Evolutionary conservation across 331 rosid genomes (phyloP).

Genomic region (Arachis monticola): DNA sequence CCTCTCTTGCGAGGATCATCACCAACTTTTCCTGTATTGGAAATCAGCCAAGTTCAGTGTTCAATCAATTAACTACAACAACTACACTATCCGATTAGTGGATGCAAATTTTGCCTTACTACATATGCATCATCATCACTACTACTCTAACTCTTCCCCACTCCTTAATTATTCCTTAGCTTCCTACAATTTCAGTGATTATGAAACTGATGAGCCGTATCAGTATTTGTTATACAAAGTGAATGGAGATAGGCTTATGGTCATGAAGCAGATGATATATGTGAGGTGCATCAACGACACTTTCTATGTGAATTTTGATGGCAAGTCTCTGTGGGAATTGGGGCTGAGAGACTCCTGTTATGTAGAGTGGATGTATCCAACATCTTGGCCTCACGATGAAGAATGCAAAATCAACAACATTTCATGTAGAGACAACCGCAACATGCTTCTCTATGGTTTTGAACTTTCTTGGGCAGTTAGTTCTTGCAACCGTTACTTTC

Average conservation of each 20-base stretch:
- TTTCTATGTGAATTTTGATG: background rate
- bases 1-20: constrained; percentile 44
- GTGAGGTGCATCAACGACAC: constrained; percentile 18
- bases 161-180: constrained; percentile 1
- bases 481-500: too few species aligned
- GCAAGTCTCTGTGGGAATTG: background rate
- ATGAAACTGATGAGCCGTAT: background rate
- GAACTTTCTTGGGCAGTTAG: constrained; percentile 39
- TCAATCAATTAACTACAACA: constrained; percentile 37
- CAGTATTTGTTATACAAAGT: too few species aligned
- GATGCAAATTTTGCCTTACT: constrained; percentile 12
- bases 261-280: background rate
- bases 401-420: background rate
- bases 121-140: too few species aligned
- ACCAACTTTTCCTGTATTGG: constrained; percentile 3
- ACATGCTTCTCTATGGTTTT: constrained; percentile 36
- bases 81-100: constrained; percentile 33
- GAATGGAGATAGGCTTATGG: too few species aligned
- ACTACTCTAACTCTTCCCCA: background rate
- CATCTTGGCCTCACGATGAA: background rate
- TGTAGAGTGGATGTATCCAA: constrained; percentile 16
- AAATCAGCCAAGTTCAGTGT: constrained; percentile 14
- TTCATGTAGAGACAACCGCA: constrained; percentile 22
- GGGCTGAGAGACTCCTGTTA: constrained; percentile 25
- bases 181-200: fast-evolving